Conservation (phyloP, 2,329 filamentous ascomycete species). For the Fusarium setosum region DNA sequence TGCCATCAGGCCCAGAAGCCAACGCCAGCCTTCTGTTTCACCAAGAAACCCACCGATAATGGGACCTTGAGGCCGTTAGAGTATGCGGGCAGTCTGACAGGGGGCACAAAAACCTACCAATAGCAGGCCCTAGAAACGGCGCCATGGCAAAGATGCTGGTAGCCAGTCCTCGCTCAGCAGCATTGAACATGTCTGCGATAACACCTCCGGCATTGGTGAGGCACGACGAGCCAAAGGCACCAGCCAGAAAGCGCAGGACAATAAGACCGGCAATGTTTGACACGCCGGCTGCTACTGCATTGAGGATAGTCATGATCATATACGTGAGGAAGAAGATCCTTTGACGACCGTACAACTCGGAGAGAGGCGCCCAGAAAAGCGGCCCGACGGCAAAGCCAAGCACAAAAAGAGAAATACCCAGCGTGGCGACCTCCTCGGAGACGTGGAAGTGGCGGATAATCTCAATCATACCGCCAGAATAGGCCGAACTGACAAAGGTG, state of each 20-base stretch:
- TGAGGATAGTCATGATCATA: slow-evolving; percentile 67
- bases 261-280: slow-evolving; percentile 65
- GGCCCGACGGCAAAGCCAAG: slow-evolving; percentile 71
- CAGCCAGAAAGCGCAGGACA: slow-evolving; percentile 74
- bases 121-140: slow-evolving; percentile 42
- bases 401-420: slow-evolving; percentile 73
- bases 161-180: slow-evolving; percentile 61
- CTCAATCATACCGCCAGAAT: slow-evolving; percentile 65
- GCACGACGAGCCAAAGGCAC: slow-evolving; percentile 66
- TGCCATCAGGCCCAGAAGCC: slow-evolving; percentile 47
- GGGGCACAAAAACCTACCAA: not conserved
- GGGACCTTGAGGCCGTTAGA: slow-evolving; percentile 49
- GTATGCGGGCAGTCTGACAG: rapidly evolving
- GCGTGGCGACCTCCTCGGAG: slow-evolving; percentile 62
- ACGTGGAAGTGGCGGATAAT: slow-evolving; percentile 66
- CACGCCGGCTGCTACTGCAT: slow-evolving; percentile 66
- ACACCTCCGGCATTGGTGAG: slow-evolving; percentile 67
- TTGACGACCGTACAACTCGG: slow-evolving; percentile 71
- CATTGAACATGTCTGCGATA: slow-evolving; percentile 67
- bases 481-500: slow-evolving; percentile 75
- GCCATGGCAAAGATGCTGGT: slow-evolving; percentile 66
- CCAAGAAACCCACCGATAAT: slow-evolving; percentile 68
- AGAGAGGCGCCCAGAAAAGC: slow-evolving; percentile 72
- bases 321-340: slow-evolving; percentile 69
- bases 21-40: slow-evolving; percentile 67